phyloP scores from a whole-genome alignment of 805 yeast genomes.

The Tetrapisispora fleetii region DNA sequence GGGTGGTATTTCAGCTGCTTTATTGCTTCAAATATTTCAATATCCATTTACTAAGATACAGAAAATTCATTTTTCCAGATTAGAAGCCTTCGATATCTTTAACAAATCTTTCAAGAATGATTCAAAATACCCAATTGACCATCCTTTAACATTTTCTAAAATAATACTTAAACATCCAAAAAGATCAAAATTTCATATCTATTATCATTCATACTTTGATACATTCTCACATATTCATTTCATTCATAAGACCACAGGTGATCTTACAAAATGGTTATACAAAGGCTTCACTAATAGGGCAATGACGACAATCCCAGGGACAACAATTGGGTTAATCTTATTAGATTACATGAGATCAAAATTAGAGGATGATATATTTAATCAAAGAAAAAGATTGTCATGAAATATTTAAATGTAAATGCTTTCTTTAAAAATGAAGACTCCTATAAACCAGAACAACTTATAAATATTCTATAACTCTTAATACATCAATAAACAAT shows the following conservation, averaged over 20 bases:
- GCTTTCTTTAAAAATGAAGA: neutral
- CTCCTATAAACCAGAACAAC: neutral
- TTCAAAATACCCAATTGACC: neutral
- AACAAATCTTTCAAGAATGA: neutral
- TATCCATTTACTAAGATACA: conserved; percentile 78
- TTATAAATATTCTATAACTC: neutral
- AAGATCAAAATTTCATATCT: conserved; percentile 27
- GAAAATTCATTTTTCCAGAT: conserved; percentile 62
- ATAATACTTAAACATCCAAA: neutral
- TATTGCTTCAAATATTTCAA: conserved; percentile 64
- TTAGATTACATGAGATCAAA: conserved; percentile 66
- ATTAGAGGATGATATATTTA: conserved; percentile 11
- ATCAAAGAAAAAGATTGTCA: neutral
- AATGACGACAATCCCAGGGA: conserved; percentile 72
- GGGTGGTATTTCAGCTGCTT: conserved; percentile 86
- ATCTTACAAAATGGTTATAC: conserved; percentile 51
- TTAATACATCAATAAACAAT: too few relatives aligned
- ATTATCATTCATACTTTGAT: conserved; percentile 67
- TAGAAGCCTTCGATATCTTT: conserved; percentile 43
- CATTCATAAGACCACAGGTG: conserved; percentile 43
- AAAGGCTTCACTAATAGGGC: conserved; percentile 71
- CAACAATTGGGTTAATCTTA: conserved; percentile 75
- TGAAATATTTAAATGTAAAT: neutral
- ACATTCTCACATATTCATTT: conserved; percentile 54
- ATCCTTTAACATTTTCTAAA: neutral